Evolutionary conservation across 1,139 yeast genomes (phyloP), one percentile per base, ranked within the genome.

Genomic region (Suhomyces atakaporum): DNA sequence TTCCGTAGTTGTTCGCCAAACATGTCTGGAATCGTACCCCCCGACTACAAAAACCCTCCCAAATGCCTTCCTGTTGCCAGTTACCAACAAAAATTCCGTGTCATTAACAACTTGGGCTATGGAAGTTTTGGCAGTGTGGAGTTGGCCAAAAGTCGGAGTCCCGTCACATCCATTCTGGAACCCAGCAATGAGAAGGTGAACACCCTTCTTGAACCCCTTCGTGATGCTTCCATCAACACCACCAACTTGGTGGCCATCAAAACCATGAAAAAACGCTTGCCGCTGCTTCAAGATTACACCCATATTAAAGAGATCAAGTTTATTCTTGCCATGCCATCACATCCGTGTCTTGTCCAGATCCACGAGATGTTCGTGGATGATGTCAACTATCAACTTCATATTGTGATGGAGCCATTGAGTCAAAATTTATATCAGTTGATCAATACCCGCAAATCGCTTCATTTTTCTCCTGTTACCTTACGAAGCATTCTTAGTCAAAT

Each of bases 331-430:
- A 77, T 89, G 11, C 83, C 90, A 1, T 72, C 87, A 1, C 95
- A 87, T 60, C 76, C 77, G 12, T 76, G 81, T 46, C 63, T 92
- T 38, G 81, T 90, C 11, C 84, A 79, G 46, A 73, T 89, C 2
- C 79, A 76, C 59, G 96, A 90, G 50, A 71, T 89, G 53, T 86
- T 90, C 53, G 72, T 85, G 38, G 96, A 89, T 59, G 69, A 74
- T 31, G 45, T 53, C 8, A 62, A 72, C 29, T 73, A 67, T 46
- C 78, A 77, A 47, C 69, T 88, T 39, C 89, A 86, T 53, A 85
- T 90, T 28, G 84, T 85, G 5, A 88, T 90, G 95, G 97, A 92
- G 58, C 74, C 83, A 16, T 77, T 90, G 87, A 86, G 83, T 47
- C 88, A 81, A 60, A 88, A 83, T 53, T 67, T 92, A 40, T 81